Conservation (phyloP, 2,329 filamentous ascomycete species). For the Cordyceps pruinosa region DNA sequence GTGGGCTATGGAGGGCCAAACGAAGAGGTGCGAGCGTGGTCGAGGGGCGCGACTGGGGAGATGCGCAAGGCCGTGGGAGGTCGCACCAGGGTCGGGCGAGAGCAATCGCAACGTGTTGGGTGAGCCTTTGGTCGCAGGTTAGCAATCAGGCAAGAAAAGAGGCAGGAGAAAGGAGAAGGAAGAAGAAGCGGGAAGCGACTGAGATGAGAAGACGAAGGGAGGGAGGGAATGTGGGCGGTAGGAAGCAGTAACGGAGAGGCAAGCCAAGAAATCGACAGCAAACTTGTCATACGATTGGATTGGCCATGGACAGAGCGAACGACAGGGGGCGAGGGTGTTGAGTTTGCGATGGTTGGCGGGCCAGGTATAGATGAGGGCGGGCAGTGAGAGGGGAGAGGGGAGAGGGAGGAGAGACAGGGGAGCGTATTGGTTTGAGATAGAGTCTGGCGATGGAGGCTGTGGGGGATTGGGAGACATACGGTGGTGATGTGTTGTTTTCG, state of each 20-base stretch:
- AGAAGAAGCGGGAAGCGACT: no score
- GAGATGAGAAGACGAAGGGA: background rate
- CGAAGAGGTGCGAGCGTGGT: background rate
- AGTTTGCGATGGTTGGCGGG: conserved; percentile 2
- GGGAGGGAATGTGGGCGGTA: no score
- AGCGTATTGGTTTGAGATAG: background rate
- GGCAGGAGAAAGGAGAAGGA: no score
- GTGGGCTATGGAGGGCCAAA: background rate
- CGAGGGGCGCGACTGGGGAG: background rate
- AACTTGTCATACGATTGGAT: background rate
- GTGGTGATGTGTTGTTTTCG: background rate
- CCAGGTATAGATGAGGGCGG: conserved; percentile 9
- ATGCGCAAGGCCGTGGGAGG: conserved; percentile 1
- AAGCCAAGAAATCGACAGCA: background rate
- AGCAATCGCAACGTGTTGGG: conserved; percentile 8
- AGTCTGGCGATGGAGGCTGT: background rate
- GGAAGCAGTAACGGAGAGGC: background rate
- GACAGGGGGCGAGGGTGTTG: background rate
- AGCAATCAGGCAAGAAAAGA: conserved; percentile 6
- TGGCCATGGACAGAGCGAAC: background rate
- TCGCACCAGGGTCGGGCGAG: conserved; percentile 5
- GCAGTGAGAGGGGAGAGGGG: no score
- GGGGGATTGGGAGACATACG: background rate
- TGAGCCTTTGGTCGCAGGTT: background rate
- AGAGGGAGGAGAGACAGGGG: no score